Conservation (phyloP, 768 basidiomycete species). For the Hebeloma cylindrosporum region DNA sequence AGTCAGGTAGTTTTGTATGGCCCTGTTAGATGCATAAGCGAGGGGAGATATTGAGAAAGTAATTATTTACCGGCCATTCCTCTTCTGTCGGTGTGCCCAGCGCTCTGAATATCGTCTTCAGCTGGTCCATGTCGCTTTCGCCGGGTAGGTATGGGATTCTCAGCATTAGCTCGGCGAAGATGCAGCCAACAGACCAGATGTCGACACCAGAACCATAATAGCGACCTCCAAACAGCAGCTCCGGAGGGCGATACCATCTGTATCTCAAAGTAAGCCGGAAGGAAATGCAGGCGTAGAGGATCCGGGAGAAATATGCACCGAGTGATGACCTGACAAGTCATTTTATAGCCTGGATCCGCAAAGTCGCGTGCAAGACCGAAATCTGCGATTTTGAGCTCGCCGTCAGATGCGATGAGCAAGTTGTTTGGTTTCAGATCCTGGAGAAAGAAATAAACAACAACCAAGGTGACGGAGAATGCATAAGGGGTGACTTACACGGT, state of each 20-base stretch:
- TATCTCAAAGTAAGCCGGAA: slow-evolving; percentile 2
- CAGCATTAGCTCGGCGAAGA: slow-evolving; percentile 96
- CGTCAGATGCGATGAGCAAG: slow-evolving; percentile 87
- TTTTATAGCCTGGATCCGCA: slow-evolving; percentile 91
- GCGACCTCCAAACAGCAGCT: slow-evolving; percentile 87
- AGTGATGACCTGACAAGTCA: slow-evolving; percentile 99
- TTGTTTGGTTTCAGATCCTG: slow-evolving; percentile 99
- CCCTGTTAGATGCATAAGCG: slow-evolving; percentile 51
- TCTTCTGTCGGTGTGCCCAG: slow-evolving; percentile 95
- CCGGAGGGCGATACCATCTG: slow-evolving; percentile 98
- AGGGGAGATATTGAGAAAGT: background rate
- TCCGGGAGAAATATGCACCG: slow-evolving; percentile 49
- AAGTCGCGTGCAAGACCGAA: slow-evolving; percentile 98
- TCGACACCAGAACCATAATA: slow-evolving; percentile 93
- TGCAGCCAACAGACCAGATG: slow-evolving; percentile 97
- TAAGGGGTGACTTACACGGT: slow-evolving; percentile 64
- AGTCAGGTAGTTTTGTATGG: slow-evolving; percentile 88
- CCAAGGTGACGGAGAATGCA: background rate
- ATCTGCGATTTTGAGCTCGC: slow-evolving; percentile 95
- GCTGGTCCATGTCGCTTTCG: slow-evolving; percentile 94
- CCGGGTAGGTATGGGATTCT: slow-evolving; percentile 95
- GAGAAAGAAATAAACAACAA: background rate
- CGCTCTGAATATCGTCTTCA: slow-evolving; percentile 92
- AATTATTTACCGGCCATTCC: slow-evolving; percentile 84
- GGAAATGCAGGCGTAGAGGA: slow-evolving; percentile 5